Evolutionary conservation across 2,329 filamentous ascomycete genomes (phyloP).

Genomic region (Didymella arachidicola): DNA sequence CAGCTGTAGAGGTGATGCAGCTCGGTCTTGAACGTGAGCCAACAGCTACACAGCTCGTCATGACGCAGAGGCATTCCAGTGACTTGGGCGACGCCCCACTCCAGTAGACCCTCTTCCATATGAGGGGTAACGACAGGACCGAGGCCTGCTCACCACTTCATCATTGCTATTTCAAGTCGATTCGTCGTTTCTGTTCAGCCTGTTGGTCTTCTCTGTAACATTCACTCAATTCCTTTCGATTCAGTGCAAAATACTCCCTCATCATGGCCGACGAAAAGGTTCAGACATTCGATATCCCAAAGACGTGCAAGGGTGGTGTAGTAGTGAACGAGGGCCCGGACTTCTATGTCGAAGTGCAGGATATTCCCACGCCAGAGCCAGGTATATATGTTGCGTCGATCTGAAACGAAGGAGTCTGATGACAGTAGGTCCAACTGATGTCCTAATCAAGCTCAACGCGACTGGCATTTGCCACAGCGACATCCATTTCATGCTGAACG

Average conservation of each 20-base stretch:
- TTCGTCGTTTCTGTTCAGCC: neutral
- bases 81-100: neutral
- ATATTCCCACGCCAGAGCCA: slow-evolving; percentile 58
- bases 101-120: slow-evolving; percentile 6
- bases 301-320: slow-evolving; percentile 61
- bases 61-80: neutral
- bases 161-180: slow-evolving; percentile 9
- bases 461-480: slow-evolving; percentile 67
- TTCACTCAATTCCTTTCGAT: neutral
- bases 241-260: neutral
- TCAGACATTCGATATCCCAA: slow-evolving; percentile 54
- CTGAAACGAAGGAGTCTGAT: slow-evolving; percentile 6
- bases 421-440: slow-evolving; percentile 58
- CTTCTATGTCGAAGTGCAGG: slow-evolving; percentile 57
- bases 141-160: slow-evolving; percentile 16
- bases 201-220: neutral
- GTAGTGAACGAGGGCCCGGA: slow-evolving; percentile 61
- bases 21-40: slow-evolving; percentile 4
- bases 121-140: slow-evolving; percentile 20
- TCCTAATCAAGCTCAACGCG: slow-evolving; percentile 64
- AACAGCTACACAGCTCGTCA: slow-evolving; percentile 8
- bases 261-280: slow-evolving; percentile 39
- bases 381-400: slow-evolving; percentile 39
- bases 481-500: slow-evolving; percentile 65
- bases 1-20: slow-evolving; percentile 1